A percentile compares a stretch with the other conserved stretches of the same genome.
Conservation (phyloP, 2,329 filamentous ascomycete genomes). For the Monosporascus sp. region DNA sequence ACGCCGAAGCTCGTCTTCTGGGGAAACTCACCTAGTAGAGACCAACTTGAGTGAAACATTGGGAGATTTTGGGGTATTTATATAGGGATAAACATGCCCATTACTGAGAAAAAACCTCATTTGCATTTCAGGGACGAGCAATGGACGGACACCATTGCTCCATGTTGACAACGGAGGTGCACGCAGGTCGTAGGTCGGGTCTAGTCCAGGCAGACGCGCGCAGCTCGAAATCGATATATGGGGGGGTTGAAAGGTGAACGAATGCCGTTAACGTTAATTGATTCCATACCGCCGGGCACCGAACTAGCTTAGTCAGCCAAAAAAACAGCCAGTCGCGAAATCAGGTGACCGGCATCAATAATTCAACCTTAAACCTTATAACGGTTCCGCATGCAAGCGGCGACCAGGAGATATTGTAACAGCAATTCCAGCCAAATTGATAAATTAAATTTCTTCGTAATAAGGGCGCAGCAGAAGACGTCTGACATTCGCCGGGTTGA, state of each 20-base stretch:
- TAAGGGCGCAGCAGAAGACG: not conserved
- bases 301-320: too few relatives aligned
- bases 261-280: too few relatives aligned
- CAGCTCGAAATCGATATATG: not conserved
- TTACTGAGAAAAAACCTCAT: too few relatives aligned
- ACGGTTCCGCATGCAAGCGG: too few relatives aligned
- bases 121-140: not conserved
- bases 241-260: not conserved
- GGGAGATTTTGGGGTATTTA: constrained; percentile 23
- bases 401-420: too few relatives aligned
- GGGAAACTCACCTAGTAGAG: constrained; percentile 14
- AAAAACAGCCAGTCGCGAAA: not conserved
- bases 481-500: constrained; percentile 2
- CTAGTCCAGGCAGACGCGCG: constrained; percentile 16
- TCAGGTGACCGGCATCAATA: not conserved
- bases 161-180: constrained; percentile 19
- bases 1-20: not conserved
- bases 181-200: not conserved
- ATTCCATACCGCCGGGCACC: too few relatives aligned
- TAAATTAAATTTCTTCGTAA: not conserved
- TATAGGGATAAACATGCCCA: too few relatives aligned
- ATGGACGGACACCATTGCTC: constrained; percentile 16
- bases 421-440: not conserved
- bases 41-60: constrained; percentile 10
- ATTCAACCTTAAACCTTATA: not conserved